Percentiles rank a stretch among this genome's conserved stretches.
phyloP scores from a whole-genome alignment of 2,329 filamentous ascomycete genomes.

The Curvularia hawaiiensis region DNA sequence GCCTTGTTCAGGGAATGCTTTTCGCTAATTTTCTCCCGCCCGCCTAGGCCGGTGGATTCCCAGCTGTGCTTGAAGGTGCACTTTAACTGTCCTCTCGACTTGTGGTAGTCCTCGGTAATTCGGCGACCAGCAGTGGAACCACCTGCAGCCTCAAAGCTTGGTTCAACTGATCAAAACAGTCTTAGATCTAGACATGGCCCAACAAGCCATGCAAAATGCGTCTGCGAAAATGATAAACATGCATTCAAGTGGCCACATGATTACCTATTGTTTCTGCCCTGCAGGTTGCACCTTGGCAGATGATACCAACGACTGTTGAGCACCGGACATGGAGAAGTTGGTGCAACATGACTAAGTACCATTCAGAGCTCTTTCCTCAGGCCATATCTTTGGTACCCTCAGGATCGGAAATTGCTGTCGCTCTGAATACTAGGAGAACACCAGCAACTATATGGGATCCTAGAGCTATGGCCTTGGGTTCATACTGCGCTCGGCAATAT shows the following conservation, averaged over 20 bases:
- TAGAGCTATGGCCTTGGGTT: background rate
- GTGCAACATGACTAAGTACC: background rate
- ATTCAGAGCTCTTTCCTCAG: background rate
- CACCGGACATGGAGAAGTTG: background rate
- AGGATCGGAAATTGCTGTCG: background rate
- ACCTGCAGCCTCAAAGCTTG: background rate
- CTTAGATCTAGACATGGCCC: background rate
- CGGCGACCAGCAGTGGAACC: background rate
- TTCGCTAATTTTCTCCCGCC: slow-evolving; percentile 93
- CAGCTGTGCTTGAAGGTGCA: background rate
- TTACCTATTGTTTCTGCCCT: background rate
- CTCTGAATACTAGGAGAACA: background rate
- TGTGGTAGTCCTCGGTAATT: background rate
- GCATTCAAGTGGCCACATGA: background rate
- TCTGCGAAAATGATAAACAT: background rate
- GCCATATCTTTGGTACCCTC: background rate
- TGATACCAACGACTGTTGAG: background rate
- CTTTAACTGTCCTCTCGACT: background rate
- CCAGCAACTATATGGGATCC: background rate
- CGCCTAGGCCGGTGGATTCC: slow-evolving; percentile 58
- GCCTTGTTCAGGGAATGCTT: slow-evolving; percentile 77
- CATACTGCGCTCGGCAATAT: background rate
- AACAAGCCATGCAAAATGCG: background rate
- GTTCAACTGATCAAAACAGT: background rate
- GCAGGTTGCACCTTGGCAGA: background rate